Evolutionary conservation across 1,139 yeast genomes (phyloP).

Genomic region (Komagataea norvegica): DNA sequence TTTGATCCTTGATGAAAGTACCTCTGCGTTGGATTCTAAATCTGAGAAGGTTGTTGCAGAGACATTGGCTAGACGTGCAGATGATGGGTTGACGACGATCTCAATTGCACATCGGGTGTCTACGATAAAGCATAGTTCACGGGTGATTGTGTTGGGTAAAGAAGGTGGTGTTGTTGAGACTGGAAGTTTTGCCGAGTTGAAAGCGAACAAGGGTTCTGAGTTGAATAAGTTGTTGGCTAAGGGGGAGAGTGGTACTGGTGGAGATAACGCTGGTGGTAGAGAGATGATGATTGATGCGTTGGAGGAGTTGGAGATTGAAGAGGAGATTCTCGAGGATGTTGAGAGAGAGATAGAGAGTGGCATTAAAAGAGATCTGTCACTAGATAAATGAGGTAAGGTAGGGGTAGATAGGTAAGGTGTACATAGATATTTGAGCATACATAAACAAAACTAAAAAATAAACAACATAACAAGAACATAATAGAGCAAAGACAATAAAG

Average conservation of each 20-base stretch:
- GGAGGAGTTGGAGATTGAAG: conserved; percentile 9
- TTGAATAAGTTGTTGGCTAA: conserved; percentile 57
- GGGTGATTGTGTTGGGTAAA: conserved; percentile 66
- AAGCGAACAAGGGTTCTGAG: conserved; percentile 52
- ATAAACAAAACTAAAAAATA: too few species aligned
- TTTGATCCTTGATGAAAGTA: conserved; percentile 71
- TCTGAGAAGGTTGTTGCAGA: conserved; percentile 65
- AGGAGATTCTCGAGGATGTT: conserved; percentile 8
- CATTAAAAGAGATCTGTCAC: conserved; percentile 13
- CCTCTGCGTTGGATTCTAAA: conserved; percentile 73
- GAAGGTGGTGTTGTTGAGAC: conserved; percentile 73
- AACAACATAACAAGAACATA: too few species aligned
- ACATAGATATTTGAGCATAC: too few species aligned
- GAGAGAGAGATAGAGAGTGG: conserved; percentile 9
- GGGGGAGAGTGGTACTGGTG: conserved; percentile 30
- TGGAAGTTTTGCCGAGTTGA: conserved; percentile 63
- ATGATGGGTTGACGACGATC: conserved; percentile 74
- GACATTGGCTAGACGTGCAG: conserved; percentile 57
- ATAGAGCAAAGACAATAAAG: too few species aligned
- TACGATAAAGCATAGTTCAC: conserved; percentile 70
- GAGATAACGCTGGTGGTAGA: conserved; percentile 28
- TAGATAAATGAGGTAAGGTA: conserved; percentile 13
- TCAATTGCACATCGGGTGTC: conserved; percentile 91
- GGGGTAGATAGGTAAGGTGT: too few species aligned
- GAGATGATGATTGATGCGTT: not conserved